Evolutionary conservation across 116 monocot genomes (phyloP).

Genomic region (Cymodocea nodosa): DNA sequence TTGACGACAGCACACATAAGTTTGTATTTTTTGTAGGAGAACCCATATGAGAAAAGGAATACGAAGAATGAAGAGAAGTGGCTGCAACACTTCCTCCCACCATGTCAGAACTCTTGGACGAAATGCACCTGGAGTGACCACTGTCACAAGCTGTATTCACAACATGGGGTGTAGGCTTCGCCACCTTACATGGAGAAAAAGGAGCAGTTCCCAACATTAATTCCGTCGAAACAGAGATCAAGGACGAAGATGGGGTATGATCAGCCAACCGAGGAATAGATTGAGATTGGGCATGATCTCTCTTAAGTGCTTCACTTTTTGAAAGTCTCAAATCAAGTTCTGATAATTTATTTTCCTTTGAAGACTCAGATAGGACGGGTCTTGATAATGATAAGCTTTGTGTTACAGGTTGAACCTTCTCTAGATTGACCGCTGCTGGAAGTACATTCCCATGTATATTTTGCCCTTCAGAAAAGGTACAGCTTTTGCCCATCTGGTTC

Average conservation of each 20-base stretch:
- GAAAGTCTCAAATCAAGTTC: slow-evolving; percentile 1
- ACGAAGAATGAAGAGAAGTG: slow-evolving; percentile 7
- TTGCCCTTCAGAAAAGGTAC: slow-evolving; percentile 12
- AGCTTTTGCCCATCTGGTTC: slow-evolving; percentile 8
- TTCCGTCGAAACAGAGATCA: slow-evolving; percentile 67
- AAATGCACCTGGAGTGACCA: slow-evolving; percentile 3
- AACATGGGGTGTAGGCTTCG: neutral
- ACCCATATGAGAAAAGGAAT: slow-evolving; percentile 8
- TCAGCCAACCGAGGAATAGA: slow-evolving; percentile 17
- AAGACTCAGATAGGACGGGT: slow-evolving; percentile 5
- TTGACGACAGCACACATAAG: neutral
- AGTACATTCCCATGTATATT: slow-evolving; percentile 1
- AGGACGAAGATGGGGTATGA: slow-evolving; percentile 40
- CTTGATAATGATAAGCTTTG: slow-evolving; percentile 2
- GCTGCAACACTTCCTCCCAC: slow-evolving; percentile 5
- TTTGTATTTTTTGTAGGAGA: slow-evolving; percentile 6
- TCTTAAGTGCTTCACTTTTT: slow-evolving; percentile 11
- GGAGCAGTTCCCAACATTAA: slow-evolving; percentile 47
- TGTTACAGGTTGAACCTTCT: slow-evolving; percentile 1
- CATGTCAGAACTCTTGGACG: slow-evolving; percentile 9
- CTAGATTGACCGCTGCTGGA: slow-evolving; percentile 1
- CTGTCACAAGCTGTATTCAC: neutral
- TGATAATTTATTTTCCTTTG: slow-evolving; percentile 8
- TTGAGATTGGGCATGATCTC: slow-evolving; percentile 11
- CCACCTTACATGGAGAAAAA: slow-evolving; percentile 12